Conservation (phyloP, 805 yeast genomes). For the Zygosaccharomyces pseudorouxii region DNA sequence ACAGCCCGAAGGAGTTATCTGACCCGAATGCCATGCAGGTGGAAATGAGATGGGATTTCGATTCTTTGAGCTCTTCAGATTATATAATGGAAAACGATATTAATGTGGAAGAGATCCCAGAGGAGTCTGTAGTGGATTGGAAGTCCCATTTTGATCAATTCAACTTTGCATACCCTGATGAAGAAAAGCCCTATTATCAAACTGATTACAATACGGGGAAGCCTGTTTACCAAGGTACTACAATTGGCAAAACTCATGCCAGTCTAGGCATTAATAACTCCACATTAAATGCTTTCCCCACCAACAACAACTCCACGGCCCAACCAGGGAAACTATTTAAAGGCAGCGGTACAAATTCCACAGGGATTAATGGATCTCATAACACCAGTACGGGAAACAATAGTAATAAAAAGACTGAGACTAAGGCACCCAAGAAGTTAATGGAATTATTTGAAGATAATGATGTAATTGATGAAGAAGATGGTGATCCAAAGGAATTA, state of each 20-base stretch:
- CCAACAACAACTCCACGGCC: constrained; percentile 18
- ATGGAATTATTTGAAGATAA: constrained; percentile 62
- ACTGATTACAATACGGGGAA: constrained; percentile 22
- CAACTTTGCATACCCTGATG: constrained; percentile 34
- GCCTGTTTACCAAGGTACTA: constrained; percentile 28
- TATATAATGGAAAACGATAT: constrained; percentile 70
- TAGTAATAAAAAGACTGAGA: constrained; percentile 26
- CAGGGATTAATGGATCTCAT: constrained; percentile 22
- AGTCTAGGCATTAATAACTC: constrained; percentile 26
- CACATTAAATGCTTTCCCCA: constrained; percentile 26
- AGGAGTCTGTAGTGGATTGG: constrained; percentile 28
- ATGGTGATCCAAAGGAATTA: constrained; percentile 16
- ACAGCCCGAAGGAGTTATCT: background rate
- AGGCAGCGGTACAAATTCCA: constrained; percentile 33
- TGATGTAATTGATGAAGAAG: constrained; percentile 28
- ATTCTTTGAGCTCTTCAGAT: constrained; percentile 68
- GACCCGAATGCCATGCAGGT: constrained; percentile 29
- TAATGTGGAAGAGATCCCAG: constrained; percentile 38
- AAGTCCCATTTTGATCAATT: constrained; percentile 23
- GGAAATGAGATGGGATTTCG: constrained; percentile 84
- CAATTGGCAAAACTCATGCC: constrained; percentile 29
- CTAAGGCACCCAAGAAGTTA: constrained; percentile 63
- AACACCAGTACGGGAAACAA: constrained; percentile 25
- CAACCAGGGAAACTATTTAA: constrained; percentile 22
- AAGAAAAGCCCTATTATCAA: constrained; percentile 27